A percentile compares a stretch with the other conserved stretches of the same genome.
Evolutionary conservation across 768 basidiomycete genomes (phyloP).

Genomic region (Auricularia auricula-judae): DNA sequence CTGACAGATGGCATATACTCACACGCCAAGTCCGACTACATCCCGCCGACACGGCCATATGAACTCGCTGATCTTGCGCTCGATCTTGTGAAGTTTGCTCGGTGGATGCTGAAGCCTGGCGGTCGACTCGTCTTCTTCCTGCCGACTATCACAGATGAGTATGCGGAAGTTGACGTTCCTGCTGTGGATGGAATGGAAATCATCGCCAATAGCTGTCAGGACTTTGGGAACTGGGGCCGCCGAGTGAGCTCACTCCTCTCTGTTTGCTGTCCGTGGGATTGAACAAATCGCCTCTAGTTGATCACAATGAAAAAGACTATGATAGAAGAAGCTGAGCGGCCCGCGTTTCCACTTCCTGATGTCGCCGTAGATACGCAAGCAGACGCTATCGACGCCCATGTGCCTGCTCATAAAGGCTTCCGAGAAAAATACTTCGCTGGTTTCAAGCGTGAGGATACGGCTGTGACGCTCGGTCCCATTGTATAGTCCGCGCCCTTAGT

Average conservation of each 20-base stretch:
- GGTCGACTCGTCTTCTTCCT: constrained; percentile 95
- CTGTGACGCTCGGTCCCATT: too few species aligned
- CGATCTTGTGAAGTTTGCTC: constrained; percentile 72
- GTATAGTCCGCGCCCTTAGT: too few species aligned
- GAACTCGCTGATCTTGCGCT: constrained; percentile 73
- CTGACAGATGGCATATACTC: neutral
- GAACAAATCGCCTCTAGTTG: constrained; percentile 35
- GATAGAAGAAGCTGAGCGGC: constrained; percentile 33
- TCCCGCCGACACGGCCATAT: constrained; percentile 87
- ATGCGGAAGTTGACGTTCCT: constrained; percentile 76
- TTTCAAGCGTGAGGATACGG: constrained; percentile 25
- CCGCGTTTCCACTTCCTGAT: constrained; percentile 37
- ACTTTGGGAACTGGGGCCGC: constrained; percentile 92
- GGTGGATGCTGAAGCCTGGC: constrained; percentile 72
- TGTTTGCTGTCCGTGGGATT: neutral
- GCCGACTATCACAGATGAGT: constrained; percentile 85
- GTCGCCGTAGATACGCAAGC: constrained; percentile 3
- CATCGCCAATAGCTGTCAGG: constrained; percentile 80
- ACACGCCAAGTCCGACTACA: constrained; percentile 29
- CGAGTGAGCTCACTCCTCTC: constrained; percentile 41
- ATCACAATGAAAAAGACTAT: constrained; percentile 79
- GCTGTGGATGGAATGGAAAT: constrained; percentile 78
- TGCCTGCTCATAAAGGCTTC: constrained; percentile 85
- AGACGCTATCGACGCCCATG: constrained; percentile 18
- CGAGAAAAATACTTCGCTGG: constrained; percentile 80